Base-by-base conservation (phyloP, 2,329 filamentous ascomycete genomes). In the Diaporthe helianthi region DNA sequence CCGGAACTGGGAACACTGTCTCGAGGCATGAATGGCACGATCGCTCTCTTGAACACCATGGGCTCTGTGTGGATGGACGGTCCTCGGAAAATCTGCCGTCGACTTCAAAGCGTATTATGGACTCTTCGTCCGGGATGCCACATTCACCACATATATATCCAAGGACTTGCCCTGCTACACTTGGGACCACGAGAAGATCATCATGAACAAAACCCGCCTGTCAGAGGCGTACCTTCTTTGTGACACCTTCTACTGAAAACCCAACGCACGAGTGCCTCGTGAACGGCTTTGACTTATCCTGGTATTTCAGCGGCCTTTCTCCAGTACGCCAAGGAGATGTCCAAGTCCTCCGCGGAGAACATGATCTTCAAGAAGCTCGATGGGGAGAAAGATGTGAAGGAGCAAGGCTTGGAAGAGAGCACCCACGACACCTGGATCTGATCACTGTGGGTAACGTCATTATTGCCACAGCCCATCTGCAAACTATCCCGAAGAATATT, bases 241-340 rank as follows among this genome's bases (percentile, higher is more conserved):
- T 8, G n/a, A n/a, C n/a, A n/a, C n/a, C n/a, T n/a, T n/a, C n/a
- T n/a, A n/a, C n/a, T n/a, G 65, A 58, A 7, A 29, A 68, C 5
- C 51, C 71, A 2, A 47, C 58, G 1, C 71, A 73, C 24, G 68
- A 65, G 1, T 36, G 64, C 5, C 70, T 84, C 17, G 76, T 73
- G 0, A 12, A 69, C 29, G n/a, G 53, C 6, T 80, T 81, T 52
- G 70, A 82, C 80, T 0, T 85, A 77, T 72, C 84, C 83, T 0
- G 83, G 85, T 61, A 77, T 83, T 8, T 79, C 79, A 0, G 60
- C 75, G 2, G 77, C 74, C 22, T 81, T 80, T 73, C 82, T 84
- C 53, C 75, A 76, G 15, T 68, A 75, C 36, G 82, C 78, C 22
- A 38, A 55, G 29, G 26, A 41, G 1, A 31, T 51, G 24, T 70